A percentile compares a stretch with the other conserved stretches of the same genome.
Evolutionary conservation across 2,329 filamentous ascomycete genomes (phyloP).

Genomic region (Knufia petricola): DNA sequence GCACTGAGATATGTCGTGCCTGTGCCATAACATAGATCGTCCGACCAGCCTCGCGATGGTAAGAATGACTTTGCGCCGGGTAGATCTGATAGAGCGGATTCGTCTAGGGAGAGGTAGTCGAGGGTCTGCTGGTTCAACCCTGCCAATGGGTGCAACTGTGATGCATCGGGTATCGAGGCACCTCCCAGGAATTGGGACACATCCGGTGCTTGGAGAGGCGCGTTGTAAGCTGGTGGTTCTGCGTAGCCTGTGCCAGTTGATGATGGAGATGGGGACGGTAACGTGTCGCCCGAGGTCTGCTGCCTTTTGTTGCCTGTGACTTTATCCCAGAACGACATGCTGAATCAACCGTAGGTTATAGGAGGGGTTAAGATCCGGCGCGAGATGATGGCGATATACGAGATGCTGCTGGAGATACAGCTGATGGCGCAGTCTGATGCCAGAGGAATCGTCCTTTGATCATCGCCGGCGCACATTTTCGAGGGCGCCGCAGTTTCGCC

Average conservation of each 20-base stretch:
- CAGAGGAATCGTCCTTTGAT: background rate
- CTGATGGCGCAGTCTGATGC: background rate
- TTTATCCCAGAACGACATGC: slow-evolving; percentile 52
- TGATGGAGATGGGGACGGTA: slow-evolving; percentile 35
- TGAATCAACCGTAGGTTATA: slow-evolving; percentile 15
- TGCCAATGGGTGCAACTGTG: slow-evolving; percentile 82
- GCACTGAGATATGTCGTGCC: slow-evolving; percentile 89
- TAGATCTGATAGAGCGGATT: slow-evolving; percentile 75
- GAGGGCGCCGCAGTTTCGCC: background rate
- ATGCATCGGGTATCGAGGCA: slow-evolving; percentile 71
- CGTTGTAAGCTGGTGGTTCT: slow-evolving; percentile 55
- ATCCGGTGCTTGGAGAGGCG: slow-evolving; percentile 59
- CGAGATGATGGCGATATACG: background rate
- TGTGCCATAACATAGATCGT: slow-evolving; percentile 95
- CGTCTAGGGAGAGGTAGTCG: slow-evolving; percentile 91
- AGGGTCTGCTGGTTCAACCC: slow-evolving; percentile 86
- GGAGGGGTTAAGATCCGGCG: slow-evolving; percentile 7
- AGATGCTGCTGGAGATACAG: background rate
- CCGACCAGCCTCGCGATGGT: slow-evolving; percentile 92
- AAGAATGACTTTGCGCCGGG: slow-evolving; percentile 79
- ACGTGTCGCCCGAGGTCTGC: slow-evolving; percentile 28
- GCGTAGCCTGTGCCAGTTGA: slow-evolving; percentile 30
- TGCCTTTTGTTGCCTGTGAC: slow-evolving; percentile 48
- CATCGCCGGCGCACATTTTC: background rate
- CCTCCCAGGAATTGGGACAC: slow-evolving; percentile 76